Evolutionary conservation across 73 alveolate species (phyloP).

Genomic region (Stentor coeruleus): DNA sequence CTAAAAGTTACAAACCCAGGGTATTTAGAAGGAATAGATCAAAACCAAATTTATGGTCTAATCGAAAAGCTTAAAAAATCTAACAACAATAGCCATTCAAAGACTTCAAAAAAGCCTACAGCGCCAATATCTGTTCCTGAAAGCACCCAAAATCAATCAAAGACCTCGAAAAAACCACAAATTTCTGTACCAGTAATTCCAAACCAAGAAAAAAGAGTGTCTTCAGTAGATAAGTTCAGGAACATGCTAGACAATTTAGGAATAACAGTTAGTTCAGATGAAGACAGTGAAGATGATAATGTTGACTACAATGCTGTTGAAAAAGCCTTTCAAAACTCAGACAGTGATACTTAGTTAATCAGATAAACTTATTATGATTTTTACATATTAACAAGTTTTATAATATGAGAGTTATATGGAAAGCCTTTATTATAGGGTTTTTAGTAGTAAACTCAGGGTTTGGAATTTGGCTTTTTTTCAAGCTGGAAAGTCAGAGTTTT

Average conservation of each 20-base stretch:
- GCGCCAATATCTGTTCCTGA: neutral
- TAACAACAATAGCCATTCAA: too few relatives aligned
- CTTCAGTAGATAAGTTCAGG: constrained; percentile 7
- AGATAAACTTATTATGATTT: neutral
- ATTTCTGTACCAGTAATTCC: neutral
- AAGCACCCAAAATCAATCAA: too few relatives aligned
- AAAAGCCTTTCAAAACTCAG: neutral
- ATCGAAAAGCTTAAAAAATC: neutral
- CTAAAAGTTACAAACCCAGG: neutral
- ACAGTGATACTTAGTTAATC: neutral
- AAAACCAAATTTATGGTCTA: neutral
- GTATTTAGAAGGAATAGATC: neutral
- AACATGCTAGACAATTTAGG: neutral
- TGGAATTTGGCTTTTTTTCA: neutral
- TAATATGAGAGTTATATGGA: neutral
- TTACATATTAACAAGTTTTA: neutral
- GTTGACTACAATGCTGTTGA: neutral
- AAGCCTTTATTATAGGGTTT: neutral
- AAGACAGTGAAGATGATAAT: neutral
- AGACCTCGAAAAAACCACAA: neutral
- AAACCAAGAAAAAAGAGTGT: neutral
- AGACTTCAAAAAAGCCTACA: neutral
- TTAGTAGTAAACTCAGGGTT: neutral
- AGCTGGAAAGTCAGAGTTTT: neutral
- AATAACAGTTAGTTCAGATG: neutral